These are phyloP conservation scores for Trichoderma virens DNA, from an alignment of 495 filamentous ascomycete species.

Conservation along the genomic window DNA sequence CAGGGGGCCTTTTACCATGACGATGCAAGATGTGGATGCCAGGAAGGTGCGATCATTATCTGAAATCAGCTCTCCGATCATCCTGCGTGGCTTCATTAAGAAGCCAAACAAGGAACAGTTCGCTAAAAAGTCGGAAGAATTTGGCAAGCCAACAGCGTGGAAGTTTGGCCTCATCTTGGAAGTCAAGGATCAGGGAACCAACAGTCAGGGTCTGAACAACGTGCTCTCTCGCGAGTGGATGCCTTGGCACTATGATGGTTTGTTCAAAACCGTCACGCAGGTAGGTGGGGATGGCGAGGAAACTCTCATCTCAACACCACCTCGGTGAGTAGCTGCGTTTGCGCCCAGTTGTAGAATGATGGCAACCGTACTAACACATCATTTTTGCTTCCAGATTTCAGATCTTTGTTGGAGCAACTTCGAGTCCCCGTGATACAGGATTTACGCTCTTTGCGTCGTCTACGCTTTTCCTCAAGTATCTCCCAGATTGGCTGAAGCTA, in stretches of 20 bases:
- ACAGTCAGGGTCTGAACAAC: constrained; percentile 32
- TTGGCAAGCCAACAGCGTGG: constrained; percentile 41
- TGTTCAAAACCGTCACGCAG: constrained; percentile 42
- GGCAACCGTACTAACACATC: neutral
- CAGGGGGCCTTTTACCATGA: constrained; percentile 12
- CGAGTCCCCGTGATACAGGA: constrained; percentile 39
- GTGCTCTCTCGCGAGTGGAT: constrained; percentile 45
- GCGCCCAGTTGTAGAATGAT: neutral
- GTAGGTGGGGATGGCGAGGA: constrained; percentile 26
- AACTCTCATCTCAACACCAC: constrained; percentile 18
- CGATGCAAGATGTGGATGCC: constrained; percentile 32
- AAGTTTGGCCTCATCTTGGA: constrained; percentile 42
- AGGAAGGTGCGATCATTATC: constrained; percentile 41
- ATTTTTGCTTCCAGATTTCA: constrained; percentile 34
- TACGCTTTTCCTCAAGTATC: constrained; percentile 41
- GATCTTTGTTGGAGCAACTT: constrained; percentile 42
- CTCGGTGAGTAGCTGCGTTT: constrained; percentile 14
- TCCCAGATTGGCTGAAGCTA: constrained; percentile 32
- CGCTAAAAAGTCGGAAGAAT: constrained; percentile 33
- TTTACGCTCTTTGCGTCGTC: constrained; percentile 47
- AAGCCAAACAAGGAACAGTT: constrained; percentile 37
- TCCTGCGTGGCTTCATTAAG: constrained; percentile 44
- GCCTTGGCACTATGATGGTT: constrained; percentile 50
- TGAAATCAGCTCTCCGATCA: constrained; percentile 42
- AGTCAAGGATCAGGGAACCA: constrained; percentile 36